Evolutionary conservation across 2,329 filamentous ascomycete genomes (phyloP).

Genomic region (Arthroderma uncinatum): DNA sequence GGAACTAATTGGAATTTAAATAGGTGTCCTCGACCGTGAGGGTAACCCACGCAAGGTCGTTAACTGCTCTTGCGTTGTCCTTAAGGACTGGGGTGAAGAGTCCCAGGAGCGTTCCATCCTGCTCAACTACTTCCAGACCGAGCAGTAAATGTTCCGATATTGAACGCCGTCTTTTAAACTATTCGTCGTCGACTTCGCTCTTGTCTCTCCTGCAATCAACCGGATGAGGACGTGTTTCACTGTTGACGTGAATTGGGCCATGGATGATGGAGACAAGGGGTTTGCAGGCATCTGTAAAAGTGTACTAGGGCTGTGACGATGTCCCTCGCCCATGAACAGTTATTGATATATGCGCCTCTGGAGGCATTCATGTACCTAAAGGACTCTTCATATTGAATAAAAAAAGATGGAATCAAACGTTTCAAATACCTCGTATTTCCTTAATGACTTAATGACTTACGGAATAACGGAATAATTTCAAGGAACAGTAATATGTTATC

Average conservation of each 20-base stretch:
- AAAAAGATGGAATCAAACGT: neutral
- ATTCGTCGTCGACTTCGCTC: neutral
- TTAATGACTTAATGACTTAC: too few relatives aligned
- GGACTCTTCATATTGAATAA: neutral
- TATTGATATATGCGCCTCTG: neutral
- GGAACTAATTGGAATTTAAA: slow-evolving; percentile 6
- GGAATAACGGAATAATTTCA: neutral
- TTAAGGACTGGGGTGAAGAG: slow-evolving; percentile 99
- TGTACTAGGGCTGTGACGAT: neutral
- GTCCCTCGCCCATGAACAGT: neutral
- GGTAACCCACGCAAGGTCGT: slow-evolving; percentile 99
- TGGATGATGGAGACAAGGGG: neutral
- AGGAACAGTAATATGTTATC: neutral
- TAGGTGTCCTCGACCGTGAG: slow-evolving; percentile 96
- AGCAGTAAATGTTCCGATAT: slow-evolving; percentile 32
- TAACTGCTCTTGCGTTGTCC: slow-evolving; percentile 99
- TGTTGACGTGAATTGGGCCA: neutral
- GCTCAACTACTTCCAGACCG: slow-evolving; percentile 99
- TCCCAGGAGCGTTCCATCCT: slow-evolving; percentile 97
- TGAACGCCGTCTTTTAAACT: neutral
- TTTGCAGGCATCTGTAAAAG: neutral
- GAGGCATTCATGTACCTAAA: neutral
- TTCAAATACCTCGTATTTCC: neutral
- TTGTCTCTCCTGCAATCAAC: neutral
- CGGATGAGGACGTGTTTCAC: neutral